Base-by-base conservation (phyloP, 257 asterid genomes). In the Solanum paucissectum region DNA sequence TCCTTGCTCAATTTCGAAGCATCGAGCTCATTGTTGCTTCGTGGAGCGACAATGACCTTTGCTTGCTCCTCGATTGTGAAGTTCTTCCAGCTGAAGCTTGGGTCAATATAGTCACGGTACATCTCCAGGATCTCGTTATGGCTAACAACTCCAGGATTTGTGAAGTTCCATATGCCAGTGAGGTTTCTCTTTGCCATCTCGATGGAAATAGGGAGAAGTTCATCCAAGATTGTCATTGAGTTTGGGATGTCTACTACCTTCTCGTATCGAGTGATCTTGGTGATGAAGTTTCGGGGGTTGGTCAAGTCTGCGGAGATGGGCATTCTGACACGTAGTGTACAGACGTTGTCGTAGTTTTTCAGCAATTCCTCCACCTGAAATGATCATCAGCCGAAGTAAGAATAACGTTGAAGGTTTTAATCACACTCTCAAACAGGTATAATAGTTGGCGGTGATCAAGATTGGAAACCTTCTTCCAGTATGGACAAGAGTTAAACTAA, bases 181-280 rank as follows among this genome's bases (percentile, higher is more conserved):
- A 95, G 93, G 88, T 95, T 93, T 88, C 98, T 92, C 89, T 95
- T 95, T 9, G 96, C 98, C 98, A 95, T 95, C 91, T 95, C 98
- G 68, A 95, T 89, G 88, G 98, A 95, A 44, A 95, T 91, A 9
- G 98, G 98, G 72, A 95, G 96, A 87, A 95, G 98, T 88, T 95
- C 98, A 6, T 95, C 98, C 64, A 95, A 88, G 89, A 95, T 92
- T 38, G 98, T 95, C 98, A 95, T 95, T 16, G 98, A 94, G 92
- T 95, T 95, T n/a, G 98, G 98, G 13, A 95, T 95, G 88, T 95
- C 21, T 42, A 95, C 98, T 6, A 94, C 98, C 91, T 93, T 95
- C 58, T 93, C 95, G 20, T 95, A 94, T 27, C 96, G 90, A 20
- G 91, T 81, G 89, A 95, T 93, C 95, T 95, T 95, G 40, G 98